phyloP scores from a whole-genome alignment of 208 protist genomes.

The Endotrypanum monterogeii region DNA sequence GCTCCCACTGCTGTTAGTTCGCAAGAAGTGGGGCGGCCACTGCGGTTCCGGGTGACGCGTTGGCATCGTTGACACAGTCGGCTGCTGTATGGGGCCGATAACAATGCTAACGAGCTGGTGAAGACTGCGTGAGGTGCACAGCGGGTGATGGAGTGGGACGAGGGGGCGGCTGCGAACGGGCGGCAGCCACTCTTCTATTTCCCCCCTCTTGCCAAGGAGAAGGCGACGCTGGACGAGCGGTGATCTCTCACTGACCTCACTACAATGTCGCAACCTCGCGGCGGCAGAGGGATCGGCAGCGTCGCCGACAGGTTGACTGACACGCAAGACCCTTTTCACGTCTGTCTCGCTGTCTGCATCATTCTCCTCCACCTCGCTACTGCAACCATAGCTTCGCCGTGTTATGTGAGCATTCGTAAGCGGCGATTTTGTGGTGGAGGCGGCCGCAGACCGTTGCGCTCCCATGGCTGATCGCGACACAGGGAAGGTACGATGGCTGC shows the following conservation, averaged over 20 bases:
- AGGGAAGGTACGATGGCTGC: constrained; percentile 77
- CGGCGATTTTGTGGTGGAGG: neutral
- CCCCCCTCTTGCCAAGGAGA: constrained; percentile 59
- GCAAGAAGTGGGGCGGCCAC: constrained; percentile 78
- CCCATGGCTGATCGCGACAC: constrained; percentile 27
- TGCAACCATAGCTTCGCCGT: neutral
- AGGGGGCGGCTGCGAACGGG: constrained; percentile 39
- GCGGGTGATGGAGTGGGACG: constrained; percentile 44
- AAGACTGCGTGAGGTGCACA: constrained; percentile 60
- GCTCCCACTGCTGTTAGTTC: constrained; percentile 15
- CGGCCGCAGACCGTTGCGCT: constrained; percentile 10
- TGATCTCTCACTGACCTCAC: neutral
- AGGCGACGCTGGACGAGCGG: constrained; percentile 63
- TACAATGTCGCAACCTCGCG: neutral
- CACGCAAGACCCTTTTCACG: neutral
- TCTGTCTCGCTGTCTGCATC: constrained; percentile 33
- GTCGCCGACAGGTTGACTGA: neutral
- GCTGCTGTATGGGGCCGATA: constrained; percentile 82
- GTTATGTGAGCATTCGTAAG: neutral
- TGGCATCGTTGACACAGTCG: constrained; percentile 64
- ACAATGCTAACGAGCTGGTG: constrained; percentile 76
- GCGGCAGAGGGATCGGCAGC: neutral
- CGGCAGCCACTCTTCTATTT: constrained; percentile 51
- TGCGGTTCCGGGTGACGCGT: constrained; percentile 72
- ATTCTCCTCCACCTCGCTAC: constrained; percentile 20